These are phyloP conservation scores for Kentomonas sorsogonicus DNA, from an alignment of 208 protist species.

Conservation along the genomic window DNA sequence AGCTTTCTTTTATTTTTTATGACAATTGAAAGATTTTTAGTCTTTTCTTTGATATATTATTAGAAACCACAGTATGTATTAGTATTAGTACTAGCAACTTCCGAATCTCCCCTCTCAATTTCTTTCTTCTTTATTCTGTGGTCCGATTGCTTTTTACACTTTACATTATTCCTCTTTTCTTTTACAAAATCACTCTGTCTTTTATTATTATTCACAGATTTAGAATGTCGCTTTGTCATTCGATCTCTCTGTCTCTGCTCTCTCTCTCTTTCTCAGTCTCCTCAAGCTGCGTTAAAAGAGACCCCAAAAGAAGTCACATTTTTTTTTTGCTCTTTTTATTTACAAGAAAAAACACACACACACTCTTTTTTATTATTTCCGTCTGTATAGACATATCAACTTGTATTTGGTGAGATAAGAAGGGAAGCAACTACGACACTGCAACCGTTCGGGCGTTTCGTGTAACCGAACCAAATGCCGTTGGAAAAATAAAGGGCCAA, in stretches of 20 bases:
- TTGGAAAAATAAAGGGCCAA: too few species aligned
- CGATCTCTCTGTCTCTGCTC: conserved; percentile 1
- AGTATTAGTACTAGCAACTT: neutral
- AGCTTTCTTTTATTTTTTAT: neutral
- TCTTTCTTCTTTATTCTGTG: conserved; percentile 4
- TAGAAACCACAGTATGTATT: neutral
- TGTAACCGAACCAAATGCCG: too few species aligned
- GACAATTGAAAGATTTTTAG: neutral
- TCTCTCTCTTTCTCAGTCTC: conserved; percentile 8
- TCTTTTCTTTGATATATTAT: neutral
- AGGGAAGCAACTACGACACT: too few species aligned
- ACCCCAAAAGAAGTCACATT: neutral
- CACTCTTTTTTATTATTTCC: conserved; percentile 7
- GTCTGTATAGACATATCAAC: neutral
- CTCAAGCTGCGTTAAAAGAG: neutral
- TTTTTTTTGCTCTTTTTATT: conserved; percentile 10
- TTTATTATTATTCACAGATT: conserved; percentile 12
- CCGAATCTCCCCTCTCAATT: neutral
- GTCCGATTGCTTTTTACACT: neutral
- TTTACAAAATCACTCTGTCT: too few species aligned
- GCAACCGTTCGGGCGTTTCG: too few species aligned
- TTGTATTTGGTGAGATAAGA: neutral
- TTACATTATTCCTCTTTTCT: conserved; percentile 5
- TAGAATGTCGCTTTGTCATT: neutral
- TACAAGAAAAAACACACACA: too few species aligned